A percentile compares a stretch with the other conserved stretches of the same genome.
Conservation (phyloP, 2,329 filamentous ascomycete genomes). For the Diaporthe citriasiana region DNA sequence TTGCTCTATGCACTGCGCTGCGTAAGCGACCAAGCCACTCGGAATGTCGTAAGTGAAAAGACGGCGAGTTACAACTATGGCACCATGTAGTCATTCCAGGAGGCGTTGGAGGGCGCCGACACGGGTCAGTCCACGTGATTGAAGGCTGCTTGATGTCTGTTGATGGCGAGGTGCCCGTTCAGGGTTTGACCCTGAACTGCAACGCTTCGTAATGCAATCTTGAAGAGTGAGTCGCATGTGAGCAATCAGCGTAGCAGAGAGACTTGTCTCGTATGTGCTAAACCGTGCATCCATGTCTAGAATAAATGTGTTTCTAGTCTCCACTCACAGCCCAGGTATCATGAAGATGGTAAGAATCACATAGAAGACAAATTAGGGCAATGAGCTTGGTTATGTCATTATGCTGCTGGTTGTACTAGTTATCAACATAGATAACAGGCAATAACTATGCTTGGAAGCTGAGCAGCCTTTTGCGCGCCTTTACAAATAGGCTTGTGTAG, state of each 20-base stretch:
- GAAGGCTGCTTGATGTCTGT: neutral
- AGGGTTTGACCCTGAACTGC: neutral
- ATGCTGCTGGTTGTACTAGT: no score
- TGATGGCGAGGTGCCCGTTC: neutral
- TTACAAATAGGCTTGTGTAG: no score
- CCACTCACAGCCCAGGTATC: neutral
- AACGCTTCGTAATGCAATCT: neutral
- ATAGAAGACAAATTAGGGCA: no score
- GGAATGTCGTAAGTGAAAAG: neutral
- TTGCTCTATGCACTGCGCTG: conserved; percentile 3
- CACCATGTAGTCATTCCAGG: neutral
- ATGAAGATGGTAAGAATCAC: no score
- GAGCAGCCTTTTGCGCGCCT: no score
- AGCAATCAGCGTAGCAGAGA: neutral
- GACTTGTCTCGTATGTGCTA: neutral
- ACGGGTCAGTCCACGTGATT: neutral
- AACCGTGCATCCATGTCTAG: neutral
- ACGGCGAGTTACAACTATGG: neutral
- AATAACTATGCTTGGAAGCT: no score
- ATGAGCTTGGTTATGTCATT: no score
- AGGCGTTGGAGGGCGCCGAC: neutral
- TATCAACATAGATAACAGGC: no score
- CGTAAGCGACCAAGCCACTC: conserved; percentile 28
- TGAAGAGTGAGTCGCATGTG: neutral
- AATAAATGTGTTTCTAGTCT: neutral